phyloP scores from a whole-genome alignment of 176 grass and related monocot species.

The Alopecurus myosuroides region DNA sequence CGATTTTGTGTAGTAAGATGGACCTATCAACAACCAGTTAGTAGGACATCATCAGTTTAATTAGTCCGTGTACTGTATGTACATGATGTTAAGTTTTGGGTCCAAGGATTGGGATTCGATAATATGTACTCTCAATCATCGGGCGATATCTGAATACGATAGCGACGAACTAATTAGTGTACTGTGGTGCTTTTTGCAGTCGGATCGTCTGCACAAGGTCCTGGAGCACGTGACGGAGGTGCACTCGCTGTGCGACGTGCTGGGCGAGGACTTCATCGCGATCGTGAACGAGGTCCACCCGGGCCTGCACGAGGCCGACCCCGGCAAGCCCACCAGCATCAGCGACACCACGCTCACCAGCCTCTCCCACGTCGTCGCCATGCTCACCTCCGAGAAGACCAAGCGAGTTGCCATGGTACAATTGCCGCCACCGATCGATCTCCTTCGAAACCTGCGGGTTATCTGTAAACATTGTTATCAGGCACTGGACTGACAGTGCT shows the following conservation, averaged over 20 bases:
- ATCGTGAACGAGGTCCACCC: slow-evolving; percentile 59
- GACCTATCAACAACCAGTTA: background rate
- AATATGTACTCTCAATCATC: background rate
- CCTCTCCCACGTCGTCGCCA: slow-evolving; percentile 40
- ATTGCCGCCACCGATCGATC: background rate
- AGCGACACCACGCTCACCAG: slow-evolving; percentile 50
- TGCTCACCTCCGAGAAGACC: slow-evolving; percentile 45
- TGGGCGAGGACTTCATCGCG: slow-evolving; percentile 54
- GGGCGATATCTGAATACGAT: background rate
- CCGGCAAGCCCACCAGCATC: slow-evolving; percentile 58
- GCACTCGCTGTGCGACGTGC: slow-evolving; percentile 56
- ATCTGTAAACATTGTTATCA: background rate
- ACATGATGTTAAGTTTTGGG: too few relatives aligned
- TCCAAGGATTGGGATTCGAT: background rate
- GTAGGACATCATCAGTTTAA: too few relatives aligned
- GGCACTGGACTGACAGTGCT: background rate
- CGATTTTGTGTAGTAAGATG: background rate
- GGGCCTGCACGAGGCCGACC: slow-evolving; percentile 47
- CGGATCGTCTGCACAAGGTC: slow-evolving; percentile 37
- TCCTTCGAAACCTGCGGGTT: too few relatives aligned
- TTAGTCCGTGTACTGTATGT: background rate
- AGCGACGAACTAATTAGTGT: background rate
- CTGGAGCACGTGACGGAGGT: slow-evolving; percentile 56
- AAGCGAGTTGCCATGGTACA: slow-evolving; percentile 37
- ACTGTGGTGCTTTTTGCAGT: slow-evolving; percentile 4